Evolutionary conservation across 768 basidiomycete species (phyloP).

Genomic region (Suillus clintonianus): DNA sequence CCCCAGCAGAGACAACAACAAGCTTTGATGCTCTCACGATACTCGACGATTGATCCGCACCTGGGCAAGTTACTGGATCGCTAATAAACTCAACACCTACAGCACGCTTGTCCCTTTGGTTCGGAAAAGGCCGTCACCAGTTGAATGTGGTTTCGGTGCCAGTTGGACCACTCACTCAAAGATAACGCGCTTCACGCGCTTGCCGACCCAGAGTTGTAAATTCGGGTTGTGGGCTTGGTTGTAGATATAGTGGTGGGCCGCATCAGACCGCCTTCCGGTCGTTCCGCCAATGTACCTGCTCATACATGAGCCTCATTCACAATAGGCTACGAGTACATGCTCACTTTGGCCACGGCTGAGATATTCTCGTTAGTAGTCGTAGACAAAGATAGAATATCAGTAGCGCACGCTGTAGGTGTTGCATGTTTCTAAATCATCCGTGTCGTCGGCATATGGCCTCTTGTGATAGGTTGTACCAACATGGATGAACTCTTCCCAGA

Average conservation of each 20-base stretch:
- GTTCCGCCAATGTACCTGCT: constrained; percentile 53
- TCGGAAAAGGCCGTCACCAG: neutral
- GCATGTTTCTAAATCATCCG: too few species aligned
- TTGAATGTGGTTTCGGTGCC: too few species aligned
- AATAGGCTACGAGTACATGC: constrained; percentile 6
- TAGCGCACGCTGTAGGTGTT: too few species aligned
- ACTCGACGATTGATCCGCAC: constrained; percentile 22
- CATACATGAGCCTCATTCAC: neutral
- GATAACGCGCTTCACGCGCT: constrained; percentile 34
- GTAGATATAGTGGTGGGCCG: constrained; percentile 54
- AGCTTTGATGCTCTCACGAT: constrained; percentile 41
- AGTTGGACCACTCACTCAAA: constrained; percentile 37
- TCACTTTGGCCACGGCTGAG: constrained; percentile 57
- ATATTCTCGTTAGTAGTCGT: neutral
- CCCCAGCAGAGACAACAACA: constrained; percentile 51
- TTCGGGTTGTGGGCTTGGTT: constrained; percentile 45
- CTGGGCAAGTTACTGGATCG: constrained; percentile 18
- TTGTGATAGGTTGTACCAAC: constrained; percentile 49
- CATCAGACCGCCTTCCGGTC: constrained; percentile 58
- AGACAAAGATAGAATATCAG: neutral
- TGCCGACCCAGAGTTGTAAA: constrained; percentile 38
- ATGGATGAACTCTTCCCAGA: constrained; percentile 48
- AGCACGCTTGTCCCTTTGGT: constrained; percentile 28
- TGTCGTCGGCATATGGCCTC: constrained; percentile 46
- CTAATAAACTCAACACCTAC: constrained; percentile 55